These are phyloP conservation scores for Dalechampia spathulata DNA, from an alignment of 441 rosid species.

Conservation along the genomic window DNA sequence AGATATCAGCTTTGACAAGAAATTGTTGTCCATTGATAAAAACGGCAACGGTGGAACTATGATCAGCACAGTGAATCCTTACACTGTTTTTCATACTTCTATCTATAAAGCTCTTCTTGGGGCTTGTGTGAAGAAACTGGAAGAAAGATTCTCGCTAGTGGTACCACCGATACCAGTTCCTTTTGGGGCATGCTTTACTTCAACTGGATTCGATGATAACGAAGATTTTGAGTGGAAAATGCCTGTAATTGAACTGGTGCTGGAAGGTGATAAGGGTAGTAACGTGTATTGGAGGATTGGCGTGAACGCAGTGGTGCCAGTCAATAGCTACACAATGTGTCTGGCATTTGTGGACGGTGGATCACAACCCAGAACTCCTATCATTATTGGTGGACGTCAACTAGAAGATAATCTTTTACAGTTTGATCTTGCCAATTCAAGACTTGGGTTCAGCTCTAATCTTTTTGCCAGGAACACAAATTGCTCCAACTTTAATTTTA, in stretches of 20 bases:
- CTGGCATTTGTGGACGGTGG: constrained; percentile 5
- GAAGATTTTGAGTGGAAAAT: constrained; percentile 10
- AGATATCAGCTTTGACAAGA: not conserved
- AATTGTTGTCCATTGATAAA: constrained; percentile 1
- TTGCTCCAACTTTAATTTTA: not conserved
- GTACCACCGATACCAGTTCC: constrained; percentile 11
- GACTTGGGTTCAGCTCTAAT: constrained; percentile 34
- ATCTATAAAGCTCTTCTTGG: constrained; percentile 8
- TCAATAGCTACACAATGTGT: constrained; percentile 7
- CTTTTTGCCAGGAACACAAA: not conserved
- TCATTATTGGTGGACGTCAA: constrained; percentile 9
- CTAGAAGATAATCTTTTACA: constrained; percentile 8
- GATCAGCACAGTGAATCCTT: constrained; percentile 10
- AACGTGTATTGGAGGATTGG: constrained; percentile 11
- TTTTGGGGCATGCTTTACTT: not conserved
- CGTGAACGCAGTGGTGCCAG: constrained; percentile 8
- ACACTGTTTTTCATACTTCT: constrained; percentile 6
- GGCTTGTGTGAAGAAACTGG: constrained; percentile 4
- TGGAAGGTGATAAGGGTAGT: constrained; percentile 6
- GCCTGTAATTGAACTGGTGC: constrained; percentile 23
- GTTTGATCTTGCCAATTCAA: constrained; percentile 17
- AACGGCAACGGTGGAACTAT: constrained; percentile 2
- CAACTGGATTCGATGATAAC: too few relatives aligned
- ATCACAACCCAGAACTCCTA: not conserved
- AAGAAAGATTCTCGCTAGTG: not conserved